phyloP scores from a whole-genome alignment of 768 basidiomycete genomes.

The Kwoniella mangroviensis region DNA sequence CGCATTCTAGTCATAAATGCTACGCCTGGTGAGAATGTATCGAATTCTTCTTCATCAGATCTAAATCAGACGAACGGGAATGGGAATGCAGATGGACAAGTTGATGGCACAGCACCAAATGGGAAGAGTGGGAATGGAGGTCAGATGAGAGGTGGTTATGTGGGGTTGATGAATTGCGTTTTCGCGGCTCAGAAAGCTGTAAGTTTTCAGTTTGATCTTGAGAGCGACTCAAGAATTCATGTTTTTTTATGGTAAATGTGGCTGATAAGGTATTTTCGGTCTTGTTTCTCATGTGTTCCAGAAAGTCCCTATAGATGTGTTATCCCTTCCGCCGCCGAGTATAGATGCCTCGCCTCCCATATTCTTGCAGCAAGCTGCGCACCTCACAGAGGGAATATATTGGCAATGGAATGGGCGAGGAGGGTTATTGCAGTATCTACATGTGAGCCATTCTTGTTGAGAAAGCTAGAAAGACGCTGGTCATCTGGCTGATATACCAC shows the following conservation, averaged over 20 bases:
- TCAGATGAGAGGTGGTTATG: slow-evolving; percentile 68
- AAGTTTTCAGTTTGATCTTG: slow-evolving; percentile 44
- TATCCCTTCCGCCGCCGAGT: slow-evolving; percentile 75
- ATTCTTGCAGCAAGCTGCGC: slow-evolving; percentile 95
- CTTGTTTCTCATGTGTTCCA: slow-evolving; percentile 53
- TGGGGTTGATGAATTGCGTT: slow-evolving; percentile 98
- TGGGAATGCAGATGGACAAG: slow-evolving; percentile 12
- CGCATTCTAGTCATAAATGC: slow-evolving; percentile 82
- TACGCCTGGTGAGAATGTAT: slow-evolving; percentile 66
- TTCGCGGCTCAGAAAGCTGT: slow-evolving; percentile 98
- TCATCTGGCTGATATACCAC: no score
- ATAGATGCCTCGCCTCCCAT: slow-evolving; percentile 71
- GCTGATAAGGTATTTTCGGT: neutral
- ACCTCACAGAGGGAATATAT: slow-evolving; percentile 93
- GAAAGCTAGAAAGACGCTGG: no score
- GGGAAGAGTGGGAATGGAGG: slow-evolving; percentile 47
- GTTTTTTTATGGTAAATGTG: neutral
- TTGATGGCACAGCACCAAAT: neutral
- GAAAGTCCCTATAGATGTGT: slow-evolving; percentile 97
- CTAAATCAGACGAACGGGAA: slow-evolving; percentile 53
- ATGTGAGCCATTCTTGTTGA: slow-evolving; percentile 27
- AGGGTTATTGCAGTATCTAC: slow-evolving; percentile 42
- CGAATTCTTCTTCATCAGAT: neutral
- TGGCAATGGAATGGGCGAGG: slow-evolving; percentile 63
- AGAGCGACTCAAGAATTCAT: no score